phyloP scores from a whole-genome alignment of 495 filamentous ascomycete genomes.

The Pyrenula aspistea region DNA sequence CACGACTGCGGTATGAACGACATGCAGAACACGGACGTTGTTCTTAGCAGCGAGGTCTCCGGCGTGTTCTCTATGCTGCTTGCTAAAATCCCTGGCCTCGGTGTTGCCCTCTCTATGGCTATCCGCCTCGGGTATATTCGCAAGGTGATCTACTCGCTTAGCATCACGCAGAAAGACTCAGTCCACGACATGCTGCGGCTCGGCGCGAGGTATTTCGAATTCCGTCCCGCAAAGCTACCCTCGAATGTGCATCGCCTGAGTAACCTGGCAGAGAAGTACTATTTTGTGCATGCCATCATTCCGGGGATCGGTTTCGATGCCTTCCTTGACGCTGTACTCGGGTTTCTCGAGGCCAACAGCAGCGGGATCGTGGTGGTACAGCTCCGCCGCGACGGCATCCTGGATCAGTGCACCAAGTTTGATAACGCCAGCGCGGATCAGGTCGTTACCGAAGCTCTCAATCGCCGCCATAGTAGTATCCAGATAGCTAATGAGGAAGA shows the following conservation, averaged over 20 bases:
- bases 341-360: constrained; percentile 28
- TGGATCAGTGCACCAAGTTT: constrained; percentile 29
- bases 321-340: constrained; percentile 30
- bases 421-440: no score
- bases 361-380: constrained; percentile 39
- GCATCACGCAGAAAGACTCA: constrained; percentile 41
- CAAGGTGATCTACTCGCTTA: constrained; percentile 36
- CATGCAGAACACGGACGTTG: constrained; percentile 26
- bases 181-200: constrained; percentile 31
- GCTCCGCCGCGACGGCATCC: constrained; percentile 41
- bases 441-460: constrained; percentile 27
- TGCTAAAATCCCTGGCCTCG: constrained; percentile 18
- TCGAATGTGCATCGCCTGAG: no score
- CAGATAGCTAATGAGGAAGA: constrained; percentile 2
- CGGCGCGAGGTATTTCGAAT: constrained; percentile 44
- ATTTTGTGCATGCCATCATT: constrained; percentile 42
- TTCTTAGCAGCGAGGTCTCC: constrained; percentile 25
- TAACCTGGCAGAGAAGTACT: constrained; percentile 30
- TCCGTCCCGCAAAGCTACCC: constrained; percentile 34
- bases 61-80: constrained; percentile 25
- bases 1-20: constrained; percentile 46
- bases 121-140: constrained; percentile 29
- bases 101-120: constrained; percentile 17
- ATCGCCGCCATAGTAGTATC: constrained; percentile 14
- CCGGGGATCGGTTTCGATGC: constrained; percentile 38